Base-by-base conservation (phyloP, 208 protist species). In the Angomonas desouzai region DNA sequence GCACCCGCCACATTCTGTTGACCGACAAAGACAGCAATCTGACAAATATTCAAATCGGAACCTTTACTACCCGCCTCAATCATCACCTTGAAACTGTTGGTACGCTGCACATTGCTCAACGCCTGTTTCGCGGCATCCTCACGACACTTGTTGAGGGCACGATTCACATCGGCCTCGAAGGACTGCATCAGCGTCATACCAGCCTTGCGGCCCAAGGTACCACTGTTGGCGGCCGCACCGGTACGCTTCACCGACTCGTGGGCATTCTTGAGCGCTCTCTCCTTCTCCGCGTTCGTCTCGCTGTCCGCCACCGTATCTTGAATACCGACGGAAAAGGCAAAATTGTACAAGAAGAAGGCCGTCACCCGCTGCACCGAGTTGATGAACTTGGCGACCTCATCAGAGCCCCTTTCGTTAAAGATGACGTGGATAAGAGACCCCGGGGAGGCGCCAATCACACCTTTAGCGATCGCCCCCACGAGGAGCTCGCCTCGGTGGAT, bases 1-100 rank as follows among this genome's bases (percentile, higher is more conserved):
- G 98, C 95, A 48, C 98, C 99, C 57, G 99, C 98, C 32, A 99
- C 98, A 83, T 99, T 99, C 74, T 99, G 99, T 85, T 99, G 99
- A 11, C 99, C 99, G 16, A 99, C 98, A 78, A 98, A 99, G 1
- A 98, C 98, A 51, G 98, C 96, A 71, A 99, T 98, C 88, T 99
- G 99, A 29, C 96, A 97, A 67, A 99, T 99, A 80, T 99, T 99
- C 48, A 99, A 89, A 60, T 93, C 79, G 4, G 86, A 96, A 32
- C 99, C 99, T 75, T 99, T 99, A 45, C 97, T 99, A 47, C 99
- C 99, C 0, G 97, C 93, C 28, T 87, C 81, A 32, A 98, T 96
- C 97, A 99, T 99, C 32, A 83, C 72, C 66, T 98, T 97, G 64
- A 99, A 87, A 72, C 89, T 96, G 80, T 99, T 99, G 0, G 81